Percentiles rank a stretch among this genome's conserved stretches.
phyloP scores from a whole-genome alignment of 768 basidiomycete species.

The Leccinellum luteum region DNA sequence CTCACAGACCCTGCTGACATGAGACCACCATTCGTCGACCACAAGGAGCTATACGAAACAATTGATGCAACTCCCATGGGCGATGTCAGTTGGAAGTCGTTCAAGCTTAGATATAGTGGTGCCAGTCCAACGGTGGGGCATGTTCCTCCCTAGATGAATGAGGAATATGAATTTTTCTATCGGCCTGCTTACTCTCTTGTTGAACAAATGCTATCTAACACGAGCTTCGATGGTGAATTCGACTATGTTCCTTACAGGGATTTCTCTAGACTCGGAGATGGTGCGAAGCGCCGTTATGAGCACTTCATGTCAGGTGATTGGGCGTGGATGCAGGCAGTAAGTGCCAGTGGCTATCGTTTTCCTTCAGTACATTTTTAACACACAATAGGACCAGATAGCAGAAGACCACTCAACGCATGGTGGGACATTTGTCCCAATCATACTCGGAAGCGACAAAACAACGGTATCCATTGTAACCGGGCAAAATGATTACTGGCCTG shows the following conservation, averaged over 20 bases:
- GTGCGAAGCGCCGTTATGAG: background rate
- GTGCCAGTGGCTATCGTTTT: no score
- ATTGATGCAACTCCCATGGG: no score
- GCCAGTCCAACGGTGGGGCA: background rate
- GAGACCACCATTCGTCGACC: no score
- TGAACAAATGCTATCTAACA: background rate
- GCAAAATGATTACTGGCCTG: slow-evolving; percentile 17
- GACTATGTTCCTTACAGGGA: background rate
- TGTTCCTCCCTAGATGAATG: no score
- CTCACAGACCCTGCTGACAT: no score
- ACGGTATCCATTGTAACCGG: slow-evolving; percentile 16
- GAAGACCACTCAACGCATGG: slow-evolving; percentile 15
- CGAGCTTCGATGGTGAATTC: background rate
- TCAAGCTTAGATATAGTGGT: background rate
- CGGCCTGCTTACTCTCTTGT: background rate
- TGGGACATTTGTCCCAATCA: slow-evolving; percentile 12
- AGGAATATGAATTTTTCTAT: no score
- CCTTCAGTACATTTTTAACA: background rate
- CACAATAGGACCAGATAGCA: slow-evolving; percentile 25
- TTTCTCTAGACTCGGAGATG: background rate
- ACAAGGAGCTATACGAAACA: no score
- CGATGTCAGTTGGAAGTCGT: no score
- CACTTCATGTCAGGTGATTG: background rate
- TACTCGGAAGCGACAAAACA: slow-evolving; percentile 19
- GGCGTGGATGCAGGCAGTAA: no score